Evolutionary conservation across 1,139 yeast species (phyloP), one percentile per base, ranked within the genome.

Genomic region (Scheffersomyces stambukii): DNA sequence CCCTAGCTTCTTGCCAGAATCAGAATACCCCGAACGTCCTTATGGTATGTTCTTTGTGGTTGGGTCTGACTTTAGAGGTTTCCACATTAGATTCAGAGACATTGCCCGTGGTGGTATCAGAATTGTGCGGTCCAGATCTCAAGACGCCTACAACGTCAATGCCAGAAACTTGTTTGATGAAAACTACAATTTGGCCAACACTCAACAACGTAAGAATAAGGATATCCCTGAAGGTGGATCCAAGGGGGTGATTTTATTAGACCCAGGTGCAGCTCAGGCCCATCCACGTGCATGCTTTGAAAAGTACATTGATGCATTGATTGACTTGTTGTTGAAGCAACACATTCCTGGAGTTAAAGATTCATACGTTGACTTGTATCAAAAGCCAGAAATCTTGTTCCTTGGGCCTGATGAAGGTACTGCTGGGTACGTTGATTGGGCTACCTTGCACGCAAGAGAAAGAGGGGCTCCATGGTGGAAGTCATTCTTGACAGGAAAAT

Each of bases 391-490:
- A 66, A 91, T 91, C 45, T 66, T 91, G 46, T 91, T 85, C 60
- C 82, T 91, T 77, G 98, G 98, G 31, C 98, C 98, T 13, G 98
- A 91, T 64, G 98, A 91, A 68, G 95, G 95, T 58, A 88, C 97
- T 36, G 97, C 98, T 19, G 82, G 81, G 18, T 81, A 84, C 49
- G 95, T 89, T 33, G 89, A 91, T 57, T 91, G 98, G 98, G 98
- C 98, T n/a, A 91, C 97, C 24, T 64, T 78, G 43, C 98, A 91
- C 54, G 98, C 98, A 21, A 78, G 85, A 51, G 64, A 67, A 37
- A 80, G 98, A 58, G 95, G 95, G 40, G 96, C 97, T 28, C 91
- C 95, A 39, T 88, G 95, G 95, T 91, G 98, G 98, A 89, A 88
- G 63, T 91, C 97, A 2, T 91, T 91, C 70, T 81, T 91, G 60